Evolutionary conservation across 441 rosid species (phyloP).

Genomic region (Euphorbia corollata): DNA sequence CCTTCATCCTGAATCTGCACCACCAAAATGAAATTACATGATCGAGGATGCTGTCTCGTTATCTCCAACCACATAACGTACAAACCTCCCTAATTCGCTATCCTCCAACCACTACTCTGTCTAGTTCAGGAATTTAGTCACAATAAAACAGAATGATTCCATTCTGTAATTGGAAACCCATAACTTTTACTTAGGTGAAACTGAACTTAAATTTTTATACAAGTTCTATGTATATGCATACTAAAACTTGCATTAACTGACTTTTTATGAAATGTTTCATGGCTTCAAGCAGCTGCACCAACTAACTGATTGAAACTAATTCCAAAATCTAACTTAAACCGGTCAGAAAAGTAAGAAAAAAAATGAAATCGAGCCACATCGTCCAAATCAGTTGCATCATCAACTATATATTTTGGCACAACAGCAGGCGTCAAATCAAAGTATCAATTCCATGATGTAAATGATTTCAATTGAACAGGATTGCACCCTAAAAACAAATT

Average conservation of each 20-base stretch:
- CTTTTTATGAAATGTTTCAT: neutral
- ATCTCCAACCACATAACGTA: neutral
- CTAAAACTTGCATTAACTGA: no score
- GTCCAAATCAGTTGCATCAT: conserved; percentile 4
- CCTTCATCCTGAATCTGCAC: conserved; percentile 75
- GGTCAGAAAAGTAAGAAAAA: conserved; percentile 7
- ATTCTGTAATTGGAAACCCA: neutral
- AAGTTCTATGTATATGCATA: no score
- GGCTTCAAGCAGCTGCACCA: neutral
- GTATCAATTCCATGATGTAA: neutral
- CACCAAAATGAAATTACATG: neutral
- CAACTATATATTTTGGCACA: neutral
- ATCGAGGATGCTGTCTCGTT: no score
- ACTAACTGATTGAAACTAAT: neutral
- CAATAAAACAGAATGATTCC: neutral
- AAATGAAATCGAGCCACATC: neutral
- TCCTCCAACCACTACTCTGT: neutral
- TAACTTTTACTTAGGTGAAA: neutral
- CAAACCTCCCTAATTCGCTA: neutral
- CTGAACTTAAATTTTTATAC: no score
- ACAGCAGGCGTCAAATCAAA: conserved; percentile 8
- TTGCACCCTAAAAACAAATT: neutral
- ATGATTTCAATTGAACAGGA: neutral
- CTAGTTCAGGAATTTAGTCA: neutral
- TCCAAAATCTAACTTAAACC: conserved; percentile 5